A percentile compares a stretch with the other conserved stretches of the same genome.
These are phyloP conservation scores for Passalora sequoiae DNA, from an alignment of 2,329 filamentous ascomycete genomes.

Conservation along the genomic window DNA sequence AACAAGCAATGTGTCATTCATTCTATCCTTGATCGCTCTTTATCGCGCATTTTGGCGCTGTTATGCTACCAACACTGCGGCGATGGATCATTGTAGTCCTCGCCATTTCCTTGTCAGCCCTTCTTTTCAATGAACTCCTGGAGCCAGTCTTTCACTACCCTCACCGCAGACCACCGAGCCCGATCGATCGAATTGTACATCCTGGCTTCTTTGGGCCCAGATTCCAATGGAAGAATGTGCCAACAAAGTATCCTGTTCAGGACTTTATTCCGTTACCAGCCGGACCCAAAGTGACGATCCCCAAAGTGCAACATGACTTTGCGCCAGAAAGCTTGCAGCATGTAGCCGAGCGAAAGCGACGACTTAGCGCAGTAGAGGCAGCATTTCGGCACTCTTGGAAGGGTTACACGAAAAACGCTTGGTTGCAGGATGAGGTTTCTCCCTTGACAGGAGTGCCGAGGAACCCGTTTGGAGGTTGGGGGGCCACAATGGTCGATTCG, in stretches of 20 bases:
- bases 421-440: conserved; percentile 77
- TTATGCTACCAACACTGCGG: conserved; percentile 26
- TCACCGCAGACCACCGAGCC: conserved; percentile 1
- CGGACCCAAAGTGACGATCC: conserved; percentile 62
- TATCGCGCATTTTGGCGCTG: conserved; percentile 6
- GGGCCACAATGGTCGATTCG: conserved; percentile 77
- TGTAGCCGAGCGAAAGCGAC: conserved; percentile 58
- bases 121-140: conserved; percentile 15
- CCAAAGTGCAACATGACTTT: conserved; percentile 71
- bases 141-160: conserved; percentile 1
- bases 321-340: conserved; percentile 55
- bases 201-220: conserved; percentile 24
- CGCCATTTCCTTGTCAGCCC: conserved; percentile 20
- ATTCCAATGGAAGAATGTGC: conserved; percentile 32
- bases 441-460: conserved; percentile 48
- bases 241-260: conserved; percentile 62
- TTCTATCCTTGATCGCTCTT: conserved; percentile 6
- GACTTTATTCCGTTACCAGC: conserved; percentile 70
- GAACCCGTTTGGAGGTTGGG: conserved; percentile 88
- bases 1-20: conserved; percentile 5
- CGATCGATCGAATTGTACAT: conserved; percentile 22
- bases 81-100: conserved; percentile 25
- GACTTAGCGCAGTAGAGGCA: conserved; percentile 62
- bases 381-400: conserved; percentile 76
- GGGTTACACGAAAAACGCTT: conserved; percentile 74